Evolutionary conservation across 208 protist genomes (phyloP).

Genomic region (Acanthamoeba rhysodes): DNA sequence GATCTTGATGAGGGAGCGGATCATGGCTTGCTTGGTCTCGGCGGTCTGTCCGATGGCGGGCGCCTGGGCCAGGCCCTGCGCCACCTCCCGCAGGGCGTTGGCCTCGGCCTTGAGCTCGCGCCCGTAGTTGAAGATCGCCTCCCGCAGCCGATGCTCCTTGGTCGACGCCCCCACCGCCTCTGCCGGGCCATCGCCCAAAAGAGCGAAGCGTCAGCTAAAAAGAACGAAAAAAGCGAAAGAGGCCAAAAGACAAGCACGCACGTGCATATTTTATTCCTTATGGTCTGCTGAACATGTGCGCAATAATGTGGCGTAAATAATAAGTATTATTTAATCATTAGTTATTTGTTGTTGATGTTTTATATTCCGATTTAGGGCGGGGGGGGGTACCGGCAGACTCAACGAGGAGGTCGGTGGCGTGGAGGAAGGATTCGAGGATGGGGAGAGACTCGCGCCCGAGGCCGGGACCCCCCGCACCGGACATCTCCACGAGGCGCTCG

Average conservation of each 20-base stretch:
- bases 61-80: not conserved
- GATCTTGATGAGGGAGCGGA: slow-evolving; percentile 23
- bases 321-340: no score
- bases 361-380: not conserved
- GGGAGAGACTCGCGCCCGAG: not conserved
- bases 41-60: slow-evolving; percentile 1
- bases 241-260: no score
- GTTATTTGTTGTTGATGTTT: no score
- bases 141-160: slow-evolving; percentile 28
- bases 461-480: not conserved
- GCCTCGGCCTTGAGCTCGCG: slow-evolving; percentile 17
- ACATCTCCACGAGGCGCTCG: slow-evolving; percentile 28
- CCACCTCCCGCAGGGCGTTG: slow-evolving; percentile 11
- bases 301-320: no score
- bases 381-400: not conserved
- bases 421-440: slow-evolving; percentile 34
- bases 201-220: not conserved
- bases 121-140: slow-evolving; percentile 23
- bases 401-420: slow-evolving; percentile 13
- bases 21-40: slow-evolving; percentile 6
- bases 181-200: not conserved
- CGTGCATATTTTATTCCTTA: no score
- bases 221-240: not conserved
- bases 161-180: slow-evolving; percentile 37
- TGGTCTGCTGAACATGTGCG: no score